These are phyloP conservation scores for Ascomycota sp. DNA, from an alignment of 2,329 filamentous ascomycete species.

Conservation along the genomic window DNA sequence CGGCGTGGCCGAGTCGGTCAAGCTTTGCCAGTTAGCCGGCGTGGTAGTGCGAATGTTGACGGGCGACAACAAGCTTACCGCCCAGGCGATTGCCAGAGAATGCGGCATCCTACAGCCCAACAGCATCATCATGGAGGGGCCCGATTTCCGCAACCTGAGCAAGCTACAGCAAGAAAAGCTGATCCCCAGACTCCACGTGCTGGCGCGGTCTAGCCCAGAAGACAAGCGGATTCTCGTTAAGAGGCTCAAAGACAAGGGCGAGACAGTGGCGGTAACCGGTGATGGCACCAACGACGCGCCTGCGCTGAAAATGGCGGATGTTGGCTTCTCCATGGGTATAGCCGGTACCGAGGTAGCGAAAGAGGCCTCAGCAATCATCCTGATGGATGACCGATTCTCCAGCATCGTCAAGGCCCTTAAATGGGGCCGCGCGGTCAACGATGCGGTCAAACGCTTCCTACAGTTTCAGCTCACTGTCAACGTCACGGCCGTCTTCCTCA, in stretches of 20 bases:
- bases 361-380: constrained; percentile 65
- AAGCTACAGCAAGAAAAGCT: constrained; percentile 43
- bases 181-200: constrained; percentile 48
- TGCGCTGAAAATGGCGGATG: constrained; percentile 60
- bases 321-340: constrained; percentile 75
- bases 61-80: constrained; percentile 63
- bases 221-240: constrained; percentile 58
- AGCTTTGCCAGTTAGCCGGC: constrained; percentile 52
- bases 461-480: constrained; percentile 75
- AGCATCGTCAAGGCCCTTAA: constrained; percentile 72
- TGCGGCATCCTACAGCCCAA: constrained; percentile 53
- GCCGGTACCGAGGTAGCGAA: constrained; percentile 69
- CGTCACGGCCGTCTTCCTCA: constrained; percentile 71
- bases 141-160: constrained; percentile 53
- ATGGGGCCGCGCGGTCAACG: constrained; percentile 62
- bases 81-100: constrained; percentile 58
- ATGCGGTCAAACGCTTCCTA: constrained; percentile 58
- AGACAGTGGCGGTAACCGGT: constrained; percentile 66
- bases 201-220: constrained; percentile 56
- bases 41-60: constrained; percentile 74
- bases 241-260: constrained; percentile 48
- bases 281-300: constrained; percentile 73
- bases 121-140: constrained; percentile 58
- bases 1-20: constrained; percentile 55
- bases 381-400: constrained; percentile 76